Percentiles rank a stretch among this genome's conserved stretches.
These are phyloP conservation scores for Salix suchowensis DNA, from an alignment of 345 rosid species.

Conservation along the genomic window DNA sequence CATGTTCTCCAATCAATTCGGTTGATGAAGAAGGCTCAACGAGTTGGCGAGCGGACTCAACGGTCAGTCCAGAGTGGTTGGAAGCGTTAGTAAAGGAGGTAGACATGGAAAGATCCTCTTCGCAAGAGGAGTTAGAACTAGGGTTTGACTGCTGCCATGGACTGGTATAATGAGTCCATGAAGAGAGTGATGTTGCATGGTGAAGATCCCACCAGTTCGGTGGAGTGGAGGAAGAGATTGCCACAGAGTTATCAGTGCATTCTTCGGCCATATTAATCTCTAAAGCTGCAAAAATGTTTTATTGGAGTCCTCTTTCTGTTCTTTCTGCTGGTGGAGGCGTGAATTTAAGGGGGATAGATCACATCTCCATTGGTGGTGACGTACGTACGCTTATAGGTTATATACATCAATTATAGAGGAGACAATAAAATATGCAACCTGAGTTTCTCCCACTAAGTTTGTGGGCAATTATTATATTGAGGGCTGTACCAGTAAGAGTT, in stretches of 20 bases:
- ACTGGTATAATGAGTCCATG: slow-evolving; percentile 30
- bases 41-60: slow-evolving; percentile 43
- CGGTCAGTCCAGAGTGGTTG: slow-evolving; percentile 58
- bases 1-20: slow-evolving; percentile 55
- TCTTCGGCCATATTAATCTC: slow-evolving; percentile 44
- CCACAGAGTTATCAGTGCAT: slow-evolving; percentile 38
- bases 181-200: slow-evolving; percentile 39
- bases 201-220: slow-evolving; percentile 64
- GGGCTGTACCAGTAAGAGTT: slow-evolving; percentile 9
- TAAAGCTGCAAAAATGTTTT: background rate
- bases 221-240: slow-evolving; percentile 26
- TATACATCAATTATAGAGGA: slow-evolving; percentile 28
- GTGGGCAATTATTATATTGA: slow-evolving; percentile 45
- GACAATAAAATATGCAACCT: slow-evolving; percentile 61
- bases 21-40: slow-evolving; percentile 35
- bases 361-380: slow-evolving; percentile 38
- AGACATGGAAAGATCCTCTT: slow-evolving; percentile 60
- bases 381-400: slow-evolving; percentile 12
- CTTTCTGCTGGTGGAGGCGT: slow-evolving; percentile 18
- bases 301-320: background rate
- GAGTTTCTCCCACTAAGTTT: slow-evolving; percentile 54
- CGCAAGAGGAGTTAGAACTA: slow-evolving; percentile 48
- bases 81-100: slow-evolving; percentile 51
- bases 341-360: slow-evolving; percentile 33
- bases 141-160: slow-evolving; percentile 43